Conservation (phyloP, 306 rosid genomes). For the Pterocarpus macrocarpus region DNA sequence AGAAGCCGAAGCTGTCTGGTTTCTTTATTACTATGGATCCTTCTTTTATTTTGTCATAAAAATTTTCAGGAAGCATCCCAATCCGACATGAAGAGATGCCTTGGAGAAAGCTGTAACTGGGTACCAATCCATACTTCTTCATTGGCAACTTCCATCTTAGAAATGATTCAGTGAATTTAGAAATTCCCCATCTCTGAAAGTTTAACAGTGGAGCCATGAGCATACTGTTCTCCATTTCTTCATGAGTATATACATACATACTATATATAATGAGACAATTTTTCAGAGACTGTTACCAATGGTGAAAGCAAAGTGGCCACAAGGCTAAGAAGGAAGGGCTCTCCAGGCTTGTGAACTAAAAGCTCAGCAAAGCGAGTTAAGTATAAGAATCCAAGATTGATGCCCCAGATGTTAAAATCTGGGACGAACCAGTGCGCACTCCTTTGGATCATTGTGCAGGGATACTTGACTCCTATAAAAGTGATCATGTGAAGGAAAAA, state of each 20-base stretch:
- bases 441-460: conserved; percentile 61
- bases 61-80: conserved; percentile 50
- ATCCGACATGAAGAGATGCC: conserved; percentile 49
- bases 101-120: conserved; percentile 52
- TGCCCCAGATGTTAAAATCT: conserved; percentile 47
- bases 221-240: no score
- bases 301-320: conserved; percentile 64
- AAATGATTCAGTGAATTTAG: conserved; percentile 48
- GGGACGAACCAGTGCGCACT: conserved; percentile 57
- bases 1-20: conserved; percentile 56
- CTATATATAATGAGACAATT: background rate
- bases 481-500: background rate
- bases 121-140: conserved; percentile 58
- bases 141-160: conserved; percentile 62
- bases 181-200: conserved; percentile 62
- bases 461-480: conserved; percentile 49
- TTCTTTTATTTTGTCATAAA: conserved; percentile 54
- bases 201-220: background rate
- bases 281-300: conserved; percentile 48
- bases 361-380: conserved; percentile 61
- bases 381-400: conserved; percentile 49
- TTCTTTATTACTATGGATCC: conserved; percentile 61
- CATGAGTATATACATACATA: no score
- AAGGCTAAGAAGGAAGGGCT: conserved; percentile 45
- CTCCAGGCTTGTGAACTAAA: conserved; percentile 66